These are phyloP conservation scores for Chlamydomonas reinhardtii DNA, from an alignment of 163 green algal species.

Conservation along the genomic window DNA sequence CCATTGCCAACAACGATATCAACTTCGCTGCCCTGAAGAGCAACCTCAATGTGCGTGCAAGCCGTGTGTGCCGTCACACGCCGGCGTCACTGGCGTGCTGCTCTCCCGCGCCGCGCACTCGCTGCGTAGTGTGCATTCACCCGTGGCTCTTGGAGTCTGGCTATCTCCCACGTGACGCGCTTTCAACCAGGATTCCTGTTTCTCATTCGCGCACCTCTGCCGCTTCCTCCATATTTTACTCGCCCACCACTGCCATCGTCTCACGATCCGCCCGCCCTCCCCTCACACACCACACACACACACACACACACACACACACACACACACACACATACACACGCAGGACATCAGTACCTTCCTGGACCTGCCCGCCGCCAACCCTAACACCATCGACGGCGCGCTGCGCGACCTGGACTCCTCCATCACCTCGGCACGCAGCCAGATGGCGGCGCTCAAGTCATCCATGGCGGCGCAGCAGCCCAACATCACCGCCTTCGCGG, in stretches of 20 bases:
- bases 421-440: neutral
- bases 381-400: neutral
- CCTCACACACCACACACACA: neutral
- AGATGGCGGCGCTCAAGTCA: neutral
- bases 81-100: too few species aligned
- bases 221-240: too few species aligned
- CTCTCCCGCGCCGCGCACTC: too few species aligned
- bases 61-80: too few species aligned
- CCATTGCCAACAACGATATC: constrained; percentile 29
- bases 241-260: too few species aligned
- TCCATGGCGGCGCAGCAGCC: neutral
- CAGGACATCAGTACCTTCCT: neutral
- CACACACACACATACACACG: neutral
- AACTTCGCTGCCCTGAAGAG: neutral
- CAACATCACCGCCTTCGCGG: neutral
- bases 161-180: too few species aligned
- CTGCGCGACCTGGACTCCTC: neutral
- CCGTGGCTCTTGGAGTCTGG: too few species aligned
- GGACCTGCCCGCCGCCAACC: neutral
- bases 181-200: too few species aligned
- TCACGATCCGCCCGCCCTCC: too few species aligned
- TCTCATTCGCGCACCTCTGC: too few species aligned
- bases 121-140: too few species aligned
- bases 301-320: neutral
- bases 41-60: neutral